A percentile compares a stretch with the other conserved stretches of the same genome.
These are phyloP conservation scores for Chloranthus sessilifolius DNA, from an alignment of 164 flowering plant genomes.

Conservation along the genomic window DNA sequence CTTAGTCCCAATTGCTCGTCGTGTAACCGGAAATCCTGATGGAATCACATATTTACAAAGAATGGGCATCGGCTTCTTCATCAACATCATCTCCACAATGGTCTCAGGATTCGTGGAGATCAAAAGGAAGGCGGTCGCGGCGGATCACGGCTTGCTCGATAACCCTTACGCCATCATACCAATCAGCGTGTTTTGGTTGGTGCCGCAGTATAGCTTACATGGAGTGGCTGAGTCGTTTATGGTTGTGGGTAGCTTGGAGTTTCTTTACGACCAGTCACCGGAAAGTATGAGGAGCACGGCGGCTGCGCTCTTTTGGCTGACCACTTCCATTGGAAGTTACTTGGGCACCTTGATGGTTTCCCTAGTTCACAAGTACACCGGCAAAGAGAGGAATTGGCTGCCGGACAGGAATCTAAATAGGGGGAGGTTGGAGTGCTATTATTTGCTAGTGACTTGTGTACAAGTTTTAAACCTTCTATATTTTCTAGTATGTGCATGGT, in stretches of 20 bases:
- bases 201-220: conserved; percentile 42
- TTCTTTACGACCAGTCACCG: conserved; percentile 48
- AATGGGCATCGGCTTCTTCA: conserved; percentile 30
- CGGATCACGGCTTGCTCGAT: conserved; percentile 33
- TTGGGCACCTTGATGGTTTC: conserved; percentile 44
- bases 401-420: conserved; percentile 55
- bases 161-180: conserved; percentile 36
- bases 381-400: conserved; percentile 45
- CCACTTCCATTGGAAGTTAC: conserved; percentile 46
- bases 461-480: conserved; percentile 52
- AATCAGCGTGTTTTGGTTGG: conserved; percentile 45
- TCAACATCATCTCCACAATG: conserved; percentile 35
- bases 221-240: conserved; percentile 43
- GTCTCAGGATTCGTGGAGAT: conserved; percentile 39
- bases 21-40: conserved; percentile 2
- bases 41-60: conserved; percentile 16
- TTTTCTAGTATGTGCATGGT: conserved; percentile 40
- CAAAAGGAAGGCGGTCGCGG: conserved; percentile 42
- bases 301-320: conserved; percentile 45
- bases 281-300: conserved; percentile 56
- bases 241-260: conserved; percentile 43
- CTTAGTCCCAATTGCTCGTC: conserved; percentile 11
- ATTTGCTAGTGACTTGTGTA: conserved; percentile 47
- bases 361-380: conserved; percentile 45
- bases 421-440: conserved; percentile 57